These are phyloP conservation scores for Vaccinium corymbosum DNA, from an alignment of 148 eudicot genomes.

Conservation along the genomic window DNA sequence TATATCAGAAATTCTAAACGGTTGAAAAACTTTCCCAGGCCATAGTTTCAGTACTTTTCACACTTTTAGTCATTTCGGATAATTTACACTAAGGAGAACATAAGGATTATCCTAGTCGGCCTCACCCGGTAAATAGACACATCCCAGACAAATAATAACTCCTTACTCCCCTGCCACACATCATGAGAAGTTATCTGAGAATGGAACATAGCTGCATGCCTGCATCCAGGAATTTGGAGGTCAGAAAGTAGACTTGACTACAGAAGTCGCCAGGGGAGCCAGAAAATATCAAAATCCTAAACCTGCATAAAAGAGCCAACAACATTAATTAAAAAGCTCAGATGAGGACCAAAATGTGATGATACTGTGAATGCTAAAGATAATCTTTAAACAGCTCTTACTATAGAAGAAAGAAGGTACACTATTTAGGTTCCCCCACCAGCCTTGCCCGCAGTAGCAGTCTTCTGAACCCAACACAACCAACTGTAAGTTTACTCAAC, in stretches of 20 bases:
- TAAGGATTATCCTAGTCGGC: constrained; percentile 13
- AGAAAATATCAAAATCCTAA: constrained; percentile 16
- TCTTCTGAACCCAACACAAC: constrained; percentile 29
- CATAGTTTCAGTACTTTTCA: constrained; percentile 16
- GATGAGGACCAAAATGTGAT: not conserved
- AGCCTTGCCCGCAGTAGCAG: constrained; percentile 39
- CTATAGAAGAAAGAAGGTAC: constrained; percentile 10
- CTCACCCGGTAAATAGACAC: constrained; percentile 16
- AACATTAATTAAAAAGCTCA: not conserved
- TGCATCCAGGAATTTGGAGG: constrained; percentile 13
- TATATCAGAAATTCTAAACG: not conserved
- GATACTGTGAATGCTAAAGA: not conserved
- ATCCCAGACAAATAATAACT: constrained; percentile 7
- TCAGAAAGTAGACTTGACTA: constrained; percentile 3
- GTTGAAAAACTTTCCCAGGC: constrained; percentile 12
- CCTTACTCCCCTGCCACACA: not conserved
- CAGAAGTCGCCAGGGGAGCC: constrained; percentile 13
- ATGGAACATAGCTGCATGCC: constrained; percentile 18
- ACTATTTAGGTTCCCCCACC: constrained; percentile 39
- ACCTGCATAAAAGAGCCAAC: constrained; percentile 15
- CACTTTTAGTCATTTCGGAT: constrained; percentile 11
- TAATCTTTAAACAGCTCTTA: constrained; percentile 16
- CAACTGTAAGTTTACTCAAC: not conserved
- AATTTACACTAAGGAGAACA: not conserved
- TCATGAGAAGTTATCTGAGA: constrained; percentile 1